phyloP scores from a whole-genome alignment of 2,329 filamentous ascomycete genomes.

The Bipolaris zeicola region DNA sequence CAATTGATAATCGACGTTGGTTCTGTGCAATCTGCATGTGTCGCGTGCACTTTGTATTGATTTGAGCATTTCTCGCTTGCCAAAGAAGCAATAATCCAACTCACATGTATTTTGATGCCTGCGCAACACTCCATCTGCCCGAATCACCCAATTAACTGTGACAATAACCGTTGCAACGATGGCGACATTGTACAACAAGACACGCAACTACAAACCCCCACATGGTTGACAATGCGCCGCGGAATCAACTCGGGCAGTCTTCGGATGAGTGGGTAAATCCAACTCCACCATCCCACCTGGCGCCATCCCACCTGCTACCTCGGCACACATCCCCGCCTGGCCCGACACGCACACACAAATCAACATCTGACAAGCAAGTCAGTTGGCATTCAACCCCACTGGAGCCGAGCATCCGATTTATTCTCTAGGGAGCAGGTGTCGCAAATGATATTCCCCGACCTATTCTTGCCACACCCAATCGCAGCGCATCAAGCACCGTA shows the following conservation, averaged over 20 bases:
- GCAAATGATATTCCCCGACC: too few relatives aligned
- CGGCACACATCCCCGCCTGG: not conserved
- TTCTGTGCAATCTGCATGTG: not conserved
- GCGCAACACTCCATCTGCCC: not conserved
- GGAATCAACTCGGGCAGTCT: not conserved
- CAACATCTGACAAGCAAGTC: too few relatives aligned
- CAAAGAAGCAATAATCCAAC: not conserved
- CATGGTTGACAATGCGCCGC: not conserved
- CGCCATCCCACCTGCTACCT: not conserved
- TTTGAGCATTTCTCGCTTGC: not conserved
- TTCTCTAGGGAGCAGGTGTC: too few relatives aligned
- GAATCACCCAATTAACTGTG: not conserved
- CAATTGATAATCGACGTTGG: conserved; percentile 3
- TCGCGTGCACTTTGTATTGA: too few relatives aligned
- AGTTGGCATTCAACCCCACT: too few relatives aligned
- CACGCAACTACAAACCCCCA: not conserved
- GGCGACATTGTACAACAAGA: not conserved
- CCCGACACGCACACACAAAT: too few relatives aligned
- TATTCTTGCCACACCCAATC: too few relatives aligned
- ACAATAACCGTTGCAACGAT: not conserved
- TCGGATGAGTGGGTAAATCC: not conserved
- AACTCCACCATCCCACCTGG: not conserved
- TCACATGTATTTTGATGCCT: not conserved
- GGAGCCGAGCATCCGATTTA: too few relatives aligned
- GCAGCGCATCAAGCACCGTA: too few relatives aligned